Base-by-base conservation (phyloP, 768 basidiomycete species). In the Rhizopogon roseolus region DNA sequence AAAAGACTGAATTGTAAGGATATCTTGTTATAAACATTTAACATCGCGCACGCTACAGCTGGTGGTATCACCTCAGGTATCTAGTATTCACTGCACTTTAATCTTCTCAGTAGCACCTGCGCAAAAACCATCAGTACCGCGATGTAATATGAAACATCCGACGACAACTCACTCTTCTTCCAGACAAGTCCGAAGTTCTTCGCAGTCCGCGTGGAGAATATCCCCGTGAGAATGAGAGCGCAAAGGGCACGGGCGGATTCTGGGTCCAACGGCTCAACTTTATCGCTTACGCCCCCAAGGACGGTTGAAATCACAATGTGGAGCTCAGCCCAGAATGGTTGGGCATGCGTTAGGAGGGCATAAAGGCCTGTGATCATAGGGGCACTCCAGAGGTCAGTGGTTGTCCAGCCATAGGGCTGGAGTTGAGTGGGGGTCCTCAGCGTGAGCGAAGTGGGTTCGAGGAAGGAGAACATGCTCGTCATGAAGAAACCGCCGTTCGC, bases 401-500 rank as follows among this genome's bases (percentile, higher is more conserved):
- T 82, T 38, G 84, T 87, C 93, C 93, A 96, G 10, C 94, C 94
- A 53, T 86, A 86, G 0, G 89, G 79, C 51, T 76, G 76, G 6
- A 97, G 76, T 66, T 94, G 93, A 0, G 85, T 76, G 1, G 94
- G 94, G 0, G 90, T 93, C 39, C 82, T 74, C 17, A 94, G 66
- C 7, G 79, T 63, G 55, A 91, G 74, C 0, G 86, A 73, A 6
- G 84, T 83, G 0, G 92, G 89, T 55, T 85, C 80, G 34, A 92
- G 76, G 70, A 91, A 82, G 34, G 85, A 86, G 71, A 87, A 80
- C 44, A 87, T 72, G 71, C 86, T 88, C 36, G 80, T 76, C 58
- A 90, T 62, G 75, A 94, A 88, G 75, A 90, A 90, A 4, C 91
- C 91, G 5, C 80, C 84, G 64, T 92, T 93, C 40, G 90, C 84